Evolutionary conservation across 2,329 filamentous ascomycete genomes (phyloP).

Genomic region (Fusarium protoensiforme): DNA sequence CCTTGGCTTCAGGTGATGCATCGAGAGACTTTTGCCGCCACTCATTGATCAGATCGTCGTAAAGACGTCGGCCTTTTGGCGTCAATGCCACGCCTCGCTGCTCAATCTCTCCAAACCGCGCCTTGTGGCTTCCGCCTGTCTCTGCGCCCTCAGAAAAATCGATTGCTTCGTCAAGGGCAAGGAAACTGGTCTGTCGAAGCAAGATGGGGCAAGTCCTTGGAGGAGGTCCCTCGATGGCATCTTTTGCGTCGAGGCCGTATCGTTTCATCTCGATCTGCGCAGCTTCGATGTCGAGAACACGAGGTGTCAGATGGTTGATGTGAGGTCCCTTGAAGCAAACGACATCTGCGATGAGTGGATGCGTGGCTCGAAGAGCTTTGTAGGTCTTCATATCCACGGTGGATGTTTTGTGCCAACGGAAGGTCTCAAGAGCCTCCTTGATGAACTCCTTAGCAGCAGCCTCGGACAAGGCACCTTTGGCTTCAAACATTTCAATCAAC

Average conservation of each 20-base stretch:
- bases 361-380: conserved; percentile 17
- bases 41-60: conserved; percentile 53
- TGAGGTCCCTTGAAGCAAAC: conserved; percentile 46
- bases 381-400: conserved; percentile 25
- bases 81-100: conserved; percentile 61
- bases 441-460: not conserved
- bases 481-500: conserved; percentile 51
- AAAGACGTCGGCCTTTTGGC: conserved; percentile 53
- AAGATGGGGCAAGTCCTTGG: conserved; percentile 56
- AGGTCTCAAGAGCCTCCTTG: conserved; percentile 27
- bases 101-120: conserved; percentile 63
- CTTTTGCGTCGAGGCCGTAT: conserved; percentile 21
- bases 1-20: conserved; percentile 1
- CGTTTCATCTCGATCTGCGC: not conserved
- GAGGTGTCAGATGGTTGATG: conserved; percentile 20
- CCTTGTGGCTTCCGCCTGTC: conserved; percentile 43
- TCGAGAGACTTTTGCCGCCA: not conserved
- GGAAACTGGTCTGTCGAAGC: conserved; percentile 64
- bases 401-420: conserved; percentile 28
- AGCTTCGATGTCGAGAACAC: conserved; percentile 7
- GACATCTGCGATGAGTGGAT: conserved; percentile 60
- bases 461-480: not conserved
- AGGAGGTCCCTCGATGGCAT: conserved; percentile 63
- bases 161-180: conserved; percentile 59
- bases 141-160: conserved; percentile 44